phyloP scores from a whole-genome alignment of 257 asterid genomes.

The Nicotiana tabacum region DNA sequence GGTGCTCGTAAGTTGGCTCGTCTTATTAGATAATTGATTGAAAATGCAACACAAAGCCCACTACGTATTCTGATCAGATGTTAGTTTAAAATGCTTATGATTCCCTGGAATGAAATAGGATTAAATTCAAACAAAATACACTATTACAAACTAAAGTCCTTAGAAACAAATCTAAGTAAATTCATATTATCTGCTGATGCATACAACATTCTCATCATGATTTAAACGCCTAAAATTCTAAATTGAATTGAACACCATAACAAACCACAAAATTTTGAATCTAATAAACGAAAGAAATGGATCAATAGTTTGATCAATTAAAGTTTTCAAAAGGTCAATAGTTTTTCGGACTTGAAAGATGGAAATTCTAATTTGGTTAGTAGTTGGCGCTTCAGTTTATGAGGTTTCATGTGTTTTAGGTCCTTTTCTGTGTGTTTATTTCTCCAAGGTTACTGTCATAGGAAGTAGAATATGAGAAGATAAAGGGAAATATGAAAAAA shows the following conservation, averaged over 20 bases:
- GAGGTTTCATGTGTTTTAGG: constrained; percentile 2
- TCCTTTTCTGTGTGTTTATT: not conserved
- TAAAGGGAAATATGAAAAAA: not conserved
- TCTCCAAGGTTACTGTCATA: not conserved
- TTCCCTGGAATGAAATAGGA: not conserved
- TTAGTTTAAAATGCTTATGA: not conserved
- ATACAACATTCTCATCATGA: not conserved
- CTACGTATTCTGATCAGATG: not conserved
- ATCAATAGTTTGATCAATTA: not conserved
- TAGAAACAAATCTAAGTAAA: not conserved
- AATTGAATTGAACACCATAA: not conserved
- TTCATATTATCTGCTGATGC: not conserved
- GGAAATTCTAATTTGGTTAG: not conserved
- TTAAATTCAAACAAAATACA: not conserved
- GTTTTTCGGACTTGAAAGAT: not conserved
- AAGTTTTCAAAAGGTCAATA: not conserved
- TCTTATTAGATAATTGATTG: not conserved
- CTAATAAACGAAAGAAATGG: not conserved
- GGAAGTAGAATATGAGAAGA: not conserved
- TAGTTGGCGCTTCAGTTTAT: not conserved
- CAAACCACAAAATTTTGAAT: not conserved
- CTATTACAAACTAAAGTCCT: not conserved
- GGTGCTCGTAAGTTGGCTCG: no score
- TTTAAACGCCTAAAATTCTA: not conserved
- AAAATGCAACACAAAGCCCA: not conserved